Evolutionary conservation across 2,329 filamentous ascomycete genomes (phyloP).

Genomic region (Monosporascus sp.): DNA sequence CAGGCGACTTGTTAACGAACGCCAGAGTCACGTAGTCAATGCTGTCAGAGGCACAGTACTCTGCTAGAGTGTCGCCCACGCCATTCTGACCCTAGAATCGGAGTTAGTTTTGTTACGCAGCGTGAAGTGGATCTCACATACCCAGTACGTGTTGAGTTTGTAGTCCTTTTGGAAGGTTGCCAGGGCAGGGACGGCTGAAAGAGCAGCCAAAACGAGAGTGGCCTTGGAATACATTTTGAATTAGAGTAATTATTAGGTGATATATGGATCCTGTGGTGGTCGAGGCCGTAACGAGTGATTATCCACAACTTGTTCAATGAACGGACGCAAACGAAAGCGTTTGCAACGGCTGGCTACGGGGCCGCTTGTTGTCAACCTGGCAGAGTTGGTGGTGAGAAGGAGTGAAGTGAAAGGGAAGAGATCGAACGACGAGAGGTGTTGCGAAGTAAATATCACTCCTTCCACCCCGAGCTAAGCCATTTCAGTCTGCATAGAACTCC

Average conservation of each 20-base stretch:
- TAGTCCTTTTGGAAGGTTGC: conserved; percentile 16
- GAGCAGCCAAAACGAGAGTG: conserved; percentile 14
- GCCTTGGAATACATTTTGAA: conserved; percentile 16
- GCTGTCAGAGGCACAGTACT: conserved; percentile 27
- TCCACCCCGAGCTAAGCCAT: not conserved
- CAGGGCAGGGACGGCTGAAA: conserved; percentile 12
- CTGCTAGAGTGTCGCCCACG: conserved; percentile 12
- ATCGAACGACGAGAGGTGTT: not conserved
- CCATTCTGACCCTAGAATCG: conserved; percentile 15
- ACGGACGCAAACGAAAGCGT: conserved; percentile 24
- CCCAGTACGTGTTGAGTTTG: conserved; percentile 22
- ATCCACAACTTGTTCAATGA: conserved; percentile 17
- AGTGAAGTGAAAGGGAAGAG: conserved; percentile 2
- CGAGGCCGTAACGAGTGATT: conserved; percentile 19
- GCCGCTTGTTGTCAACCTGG: conserved; percentile 19
- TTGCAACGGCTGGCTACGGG: conserved; percentile 18
- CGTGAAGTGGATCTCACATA: conserved; percentile 3
- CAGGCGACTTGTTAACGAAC: conserved; percentile 35
- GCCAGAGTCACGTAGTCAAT: conserved; percentile 36
- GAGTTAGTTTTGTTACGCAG: not conserved
- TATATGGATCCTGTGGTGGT: conserved; percentile 18
- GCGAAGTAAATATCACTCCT: not conserved
- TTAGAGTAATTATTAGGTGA: conserved; percentile 9
- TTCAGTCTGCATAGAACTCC: not conserved
- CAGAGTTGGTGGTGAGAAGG: conserved; percentile 4